phyloP scores from a whole-genome alignment of 2,329 filamentous ascomycete genomes.

The Periconia sp. region DNA sequence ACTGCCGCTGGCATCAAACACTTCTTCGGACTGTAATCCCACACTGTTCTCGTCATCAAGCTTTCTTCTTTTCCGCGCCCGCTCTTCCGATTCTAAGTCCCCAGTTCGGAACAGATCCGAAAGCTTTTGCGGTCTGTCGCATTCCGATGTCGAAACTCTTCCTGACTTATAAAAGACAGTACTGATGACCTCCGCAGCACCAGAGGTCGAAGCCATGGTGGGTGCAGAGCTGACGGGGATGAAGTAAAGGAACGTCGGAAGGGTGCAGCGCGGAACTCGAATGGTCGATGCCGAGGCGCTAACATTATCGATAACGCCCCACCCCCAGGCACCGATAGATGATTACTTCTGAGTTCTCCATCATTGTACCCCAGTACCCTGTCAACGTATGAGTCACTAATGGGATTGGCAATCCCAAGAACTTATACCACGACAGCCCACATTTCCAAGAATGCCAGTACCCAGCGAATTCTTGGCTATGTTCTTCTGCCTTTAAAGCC shows the following conservation, averaged over 20 bases:
- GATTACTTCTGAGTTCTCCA: too few species aligned
- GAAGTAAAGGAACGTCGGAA: constrained; percentile 3
- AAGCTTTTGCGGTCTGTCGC: constrained; percentile 1
- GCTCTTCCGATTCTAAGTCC: constrained; percentile 13
- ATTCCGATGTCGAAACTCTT: not conserved
- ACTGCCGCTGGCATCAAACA: constrained; percentile 24
- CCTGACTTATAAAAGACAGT: not conserved
- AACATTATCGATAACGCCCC: constrained; percentile 17
- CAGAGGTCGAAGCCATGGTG: constrained; percentile 26
- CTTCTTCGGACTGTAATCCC: constrained; percentile 3
- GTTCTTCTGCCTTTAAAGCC: too few species aligned
- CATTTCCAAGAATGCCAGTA: too few species aligned
- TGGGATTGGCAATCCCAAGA: too few species aligned
- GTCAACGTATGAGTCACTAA: too few species aligned
- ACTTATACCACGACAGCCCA: too few species aligned
- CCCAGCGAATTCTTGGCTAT: too few species aligned
- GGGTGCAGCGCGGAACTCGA: constrained; percentile 12
- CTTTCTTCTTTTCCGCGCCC: constrained; percentile 37
- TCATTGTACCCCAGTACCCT: too few species aligned
- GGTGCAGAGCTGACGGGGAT: not conserved
- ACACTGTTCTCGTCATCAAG: constrained; percentile 13
- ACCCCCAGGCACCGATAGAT: not conserved
- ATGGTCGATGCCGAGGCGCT: constrained; percentile 19
- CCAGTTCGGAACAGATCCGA: constrained; percentile 20
- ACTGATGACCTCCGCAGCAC: constrained; percentile 21